A percentile compares a stretch with the other conserved stretches of the same genome.
Evolutionary conservation across 2,329 filamentous ascomycete species (phyloP).

Genomic region (Fusarium sp.): DNA sequence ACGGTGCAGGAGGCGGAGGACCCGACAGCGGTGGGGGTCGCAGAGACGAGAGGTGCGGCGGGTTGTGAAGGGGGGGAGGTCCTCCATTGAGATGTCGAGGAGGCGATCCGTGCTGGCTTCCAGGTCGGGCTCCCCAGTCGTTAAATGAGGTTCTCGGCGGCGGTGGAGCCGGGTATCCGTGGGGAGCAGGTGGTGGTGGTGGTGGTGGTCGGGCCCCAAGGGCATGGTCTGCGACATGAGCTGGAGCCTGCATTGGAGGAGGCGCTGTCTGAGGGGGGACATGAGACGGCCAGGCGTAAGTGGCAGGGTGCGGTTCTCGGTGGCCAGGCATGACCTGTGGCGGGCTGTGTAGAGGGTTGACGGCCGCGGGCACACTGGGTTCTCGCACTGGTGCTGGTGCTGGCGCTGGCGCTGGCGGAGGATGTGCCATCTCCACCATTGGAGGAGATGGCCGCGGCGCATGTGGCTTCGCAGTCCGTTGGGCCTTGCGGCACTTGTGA

Average conservation of each 20-base stretch:
- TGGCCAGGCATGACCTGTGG: constrained; percentile 42
- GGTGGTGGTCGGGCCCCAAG: constrained; percentile 42
- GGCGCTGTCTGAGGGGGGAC: constrained; percentile 34
- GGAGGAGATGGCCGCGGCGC: constrained; percentile 33
- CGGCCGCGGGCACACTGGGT: constrained; percentile 28
- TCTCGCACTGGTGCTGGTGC: constrained; percentile 16
- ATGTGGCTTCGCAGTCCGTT: constrained; percentile 55
- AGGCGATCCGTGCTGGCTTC: constrained; percentile 60
- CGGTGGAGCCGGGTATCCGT: constrained; percentile 44
- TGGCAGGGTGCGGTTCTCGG: constrained; percentile 38
- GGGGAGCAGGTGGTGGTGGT: constrained; percentile 25
- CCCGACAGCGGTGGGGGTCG: constrained; percentile 60
- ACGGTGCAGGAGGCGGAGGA: constrained; percentile 54
- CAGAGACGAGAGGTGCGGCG: constrained; percentile 54
- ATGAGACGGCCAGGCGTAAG: constrained; percentile 42
- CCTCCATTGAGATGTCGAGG: constrained; percentile 63
- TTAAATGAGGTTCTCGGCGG: constrained; percentile 45
- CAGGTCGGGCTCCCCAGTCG: constrained; percentile 61
- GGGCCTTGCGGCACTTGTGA: constrained; percentile 75
- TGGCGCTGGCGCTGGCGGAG: constrained; percentile 1
- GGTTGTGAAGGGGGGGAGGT: constrained; percentile 47
- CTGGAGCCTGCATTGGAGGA: constrained; percentile 36
- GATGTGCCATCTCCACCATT: constrained; percentile 32
- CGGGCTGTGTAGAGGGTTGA: constrained; percentile 43
- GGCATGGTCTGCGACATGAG: constrained; percentile 40